Evolutionary conservation across 345 rosid species (phyloP).

Genomic region (rapeseed (Brassica napus)): DNA sequence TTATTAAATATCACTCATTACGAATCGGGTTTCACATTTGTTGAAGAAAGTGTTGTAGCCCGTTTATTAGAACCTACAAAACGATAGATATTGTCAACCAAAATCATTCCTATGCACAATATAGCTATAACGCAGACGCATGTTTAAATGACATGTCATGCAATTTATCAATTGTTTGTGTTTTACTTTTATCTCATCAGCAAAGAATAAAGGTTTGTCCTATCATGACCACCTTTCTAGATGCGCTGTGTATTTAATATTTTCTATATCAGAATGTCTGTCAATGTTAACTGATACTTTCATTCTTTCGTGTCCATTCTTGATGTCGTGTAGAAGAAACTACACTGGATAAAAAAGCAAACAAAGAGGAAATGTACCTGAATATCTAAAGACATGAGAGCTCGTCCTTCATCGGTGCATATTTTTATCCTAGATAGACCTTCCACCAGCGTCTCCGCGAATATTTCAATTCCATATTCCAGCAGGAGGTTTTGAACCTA

Average conservation of each 20-base stretch:
- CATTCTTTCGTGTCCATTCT: neutral
- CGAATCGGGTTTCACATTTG: conserved; percentile 56
- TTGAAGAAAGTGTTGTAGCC: conserved; percentile 77
- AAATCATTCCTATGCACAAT: neutral
- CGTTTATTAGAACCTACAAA: conserved; percentile 81
- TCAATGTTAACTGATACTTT: neutral
- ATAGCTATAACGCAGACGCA: too few species aligned
- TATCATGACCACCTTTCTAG: conserved; percentile 2
- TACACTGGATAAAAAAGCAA: neutral
- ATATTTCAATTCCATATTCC: conserved; percentile 83
- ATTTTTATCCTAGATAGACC: conserved; percentile 91
- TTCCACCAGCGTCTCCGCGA: conserved; percentile 87
- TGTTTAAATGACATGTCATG: neutral
- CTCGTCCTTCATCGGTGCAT: conserved; percentile 95
- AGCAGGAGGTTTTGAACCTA: conserved; percentile 81
- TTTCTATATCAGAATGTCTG: neutral
- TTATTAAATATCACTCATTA: too few species aligned
- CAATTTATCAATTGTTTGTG: neutral
- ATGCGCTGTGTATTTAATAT: neutral
- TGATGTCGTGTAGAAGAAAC: conserved; percentile 1
- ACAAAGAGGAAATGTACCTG: conserved; percentile 55
- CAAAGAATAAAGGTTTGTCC: conserved; percentile 3
- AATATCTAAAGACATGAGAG: conserved; percentile 90
- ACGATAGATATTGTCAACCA: neutral
- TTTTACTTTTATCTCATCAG: neutral